These are phyloP conservation scores for Wolfiporia cocos DNA, from an alignment of 1,284 basidiomycete genomes.

Conservation along the genomic window DNA sequence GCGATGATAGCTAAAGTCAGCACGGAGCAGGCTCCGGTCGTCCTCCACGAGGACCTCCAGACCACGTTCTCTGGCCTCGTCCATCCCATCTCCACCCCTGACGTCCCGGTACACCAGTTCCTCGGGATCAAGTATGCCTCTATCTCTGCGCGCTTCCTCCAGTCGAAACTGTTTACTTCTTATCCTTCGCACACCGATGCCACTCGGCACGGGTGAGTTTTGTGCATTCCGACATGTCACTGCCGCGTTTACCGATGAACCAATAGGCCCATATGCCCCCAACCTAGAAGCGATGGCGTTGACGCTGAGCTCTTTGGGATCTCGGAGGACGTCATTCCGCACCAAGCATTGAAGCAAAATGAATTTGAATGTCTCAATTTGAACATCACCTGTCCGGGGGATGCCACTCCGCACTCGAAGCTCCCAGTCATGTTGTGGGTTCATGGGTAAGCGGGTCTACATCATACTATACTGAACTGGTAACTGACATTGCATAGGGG, in stretches of 20 bases:
- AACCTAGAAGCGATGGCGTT: conserved; percentile 38
- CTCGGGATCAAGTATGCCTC: conserved; percentile 70
- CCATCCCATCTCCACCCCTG: conserved; percentile 50
- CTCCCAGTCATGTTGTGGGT: conserved; percentile 76
- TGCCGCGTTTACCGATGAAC: conserved; percentile 3
- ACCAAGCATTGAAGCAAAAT: conserved; percentile 52
- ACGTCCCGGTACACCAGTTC: conserved; percentile 58
- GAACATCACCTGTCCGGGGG: conserved; percentile 67
- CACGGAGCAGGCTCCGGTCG: conserved; percentile 22
- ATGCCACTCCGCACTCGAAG: conserved; percentile 40
- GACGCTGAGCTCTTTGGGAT: conserved; percentile 62
- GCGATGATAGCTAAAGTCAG: conserved; percentile 23
- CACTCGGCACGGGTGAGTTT: conserved; percentile 51
- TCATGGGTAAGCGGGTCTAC: conserved; percentile 47
- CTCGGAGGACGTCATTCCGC: conserved; percentile 44
- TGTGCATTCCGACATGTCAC: conserved; percentile 10
- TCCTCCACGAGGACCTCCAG: conserved; percentile 48
- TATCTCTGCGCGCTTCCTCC: conserved; percentile 68
- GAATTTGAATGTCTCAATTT: conserved; percentile 75
- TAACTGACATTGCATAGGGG: conserved; percentile 37
- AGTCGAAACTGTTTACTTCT: conserved; percentile 50
- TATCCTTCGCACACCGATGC: conserved; percentile 56
- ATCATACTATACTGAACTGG: conserved; percentile 5
- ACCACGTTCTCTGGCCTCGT: conserved; percentile 61
- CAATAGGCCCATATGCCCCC: conserved; percentile 68